Conservation (phyloP, 208 protist species). For the Acanthamoeba lenticulata region DNA sequence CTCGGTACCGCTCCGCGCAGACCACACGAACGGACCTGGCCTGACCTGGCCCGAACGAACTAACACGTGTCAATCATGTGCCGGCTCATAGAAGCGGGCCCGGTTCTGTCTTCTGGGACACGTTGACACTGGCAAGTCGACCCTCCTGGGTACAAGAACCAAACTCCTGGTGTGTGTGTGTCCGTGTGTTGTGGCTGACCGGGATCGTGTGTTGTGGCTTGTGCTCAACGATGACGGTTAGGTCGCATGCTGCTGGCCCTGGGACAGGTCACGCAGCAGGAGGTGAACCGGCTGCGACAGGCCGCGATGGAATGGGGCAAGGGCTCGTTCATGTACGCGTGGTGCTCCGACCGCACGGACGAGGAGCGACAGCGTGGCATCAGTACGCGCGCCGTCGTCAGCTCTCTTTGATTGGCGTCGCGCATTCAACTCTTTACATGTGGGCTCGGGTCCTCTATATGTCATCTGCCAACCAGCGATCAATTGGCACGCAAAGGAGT, state of each 20-base stretch:
- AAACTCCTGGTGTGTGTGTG: conserved; percentile 92
- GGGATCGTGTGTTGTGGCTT: neutral
- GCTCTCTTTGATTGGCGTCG: conserved; percentile 69
- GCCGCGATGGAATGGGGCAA: conserved; percentile 91
- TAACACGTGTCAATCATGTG: too few species aligned
- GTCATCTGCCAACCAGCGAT: neutral
- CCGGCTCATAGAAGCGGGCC: neutral
- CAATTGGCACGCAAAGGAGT: neutral
- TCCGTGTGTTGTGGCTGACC: conserved; percentile 76
- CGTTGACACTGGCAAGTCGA: conserved; percentile 95
- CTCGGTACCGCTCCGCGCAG: neutral
- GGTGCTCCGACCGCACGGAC: conserved; percentile 98
- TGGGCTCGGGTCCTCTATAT: too few species aligned
- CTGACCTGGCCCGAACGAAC: too few species aligned
- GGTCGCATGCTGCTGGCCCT: neutral
- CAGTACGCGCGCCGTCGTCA: conserved; percentile 98
- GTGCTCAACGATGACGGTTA: neutral
- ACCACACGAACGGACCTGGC: too few species aligned
- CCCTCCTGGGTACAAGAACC: conserved; percentile 93
- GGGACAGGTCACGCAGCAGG: conserved; percentile 72
- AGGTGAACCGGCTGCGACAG: conserved; percentile 86
- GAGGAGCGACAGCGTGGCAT: conserved; percentile 99
- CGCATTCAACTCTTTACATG: too few species aligned
- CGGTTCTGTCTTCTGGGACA: conserved; percentile 79
- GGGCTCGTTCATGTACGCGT: conserved; percentile 95